phyloP scores from a whole-genome alignment of 768 basidiomycete species.

The Serendipita sp. region DNA sequence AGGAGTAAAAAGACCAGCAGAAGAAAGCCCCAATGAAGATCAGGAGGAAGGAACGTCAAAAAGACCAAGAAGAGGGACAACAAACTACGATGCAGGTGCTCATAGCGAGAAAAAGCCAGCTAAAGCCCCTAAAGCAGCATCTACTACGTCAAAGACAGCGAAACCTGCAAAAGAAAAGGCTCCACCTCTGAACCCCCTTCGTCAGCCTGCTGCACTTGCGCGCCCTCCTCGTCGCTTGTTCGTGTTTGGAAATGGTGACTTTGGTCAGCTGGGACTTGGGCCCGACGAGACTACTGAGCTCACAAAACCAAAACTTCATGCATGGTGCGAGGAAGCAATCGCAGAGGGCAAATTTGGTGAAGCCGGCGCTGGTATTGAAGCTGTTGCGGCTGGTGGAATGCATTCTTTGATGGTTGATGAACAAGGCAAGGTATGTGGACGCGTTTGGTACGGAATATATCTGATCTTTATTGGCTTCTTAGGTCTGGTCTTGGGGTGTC shows the following conservation, averaged over 20 bases:
- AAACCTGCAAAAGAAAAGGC: constrained; percentile 6
- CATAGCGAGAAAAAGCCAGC: constrained; percentile 4
- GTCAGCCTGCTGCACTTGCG: constrained; percentile 35
- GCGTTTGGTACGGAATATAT: background rate
- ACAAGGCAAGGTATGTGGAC: constrained; percentile 63
- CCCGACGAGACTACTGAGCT: constrained; percentile 55
- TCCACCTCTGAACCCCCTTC: constrained; percentile 25
- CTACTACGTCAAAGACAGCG: background rate
- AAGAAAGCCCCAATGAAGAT: background rate
- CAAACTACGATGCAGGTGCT: constrained; percentile 3
- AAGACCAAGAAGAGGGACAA: constrained; percentile 1
- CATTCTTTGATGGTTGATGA: constrained; percentile 83
- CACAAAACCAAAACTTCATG: constrained; percentile 55
- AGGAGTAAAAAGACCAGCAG: background rate
- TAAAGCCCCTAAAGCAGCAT: background rate
- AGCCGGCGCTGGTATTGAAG: constrained; percentile 62
- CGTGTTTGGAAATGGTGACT: constrained; percentile 80
- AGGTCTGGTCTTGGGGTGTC: constrained; percentile 76
- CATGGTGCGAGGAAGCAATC: constrained; percentile 63
- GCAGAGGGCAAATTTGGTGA: constrained; percentile 45
- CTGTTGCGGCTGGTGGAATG: constrained; percentile 68
- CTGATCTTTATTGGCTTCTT: background rate
- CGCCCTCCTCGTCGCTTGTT: constrained; percentile 63
- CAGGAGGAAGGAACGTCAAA: background rate
- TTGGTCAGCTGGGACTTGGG: constrained; percentile 91